phyloP scores from a whole-genome alignment of 2,329 filamentous ascomycete genomes.

The Neofusicoccum umdonicola region DNA sequence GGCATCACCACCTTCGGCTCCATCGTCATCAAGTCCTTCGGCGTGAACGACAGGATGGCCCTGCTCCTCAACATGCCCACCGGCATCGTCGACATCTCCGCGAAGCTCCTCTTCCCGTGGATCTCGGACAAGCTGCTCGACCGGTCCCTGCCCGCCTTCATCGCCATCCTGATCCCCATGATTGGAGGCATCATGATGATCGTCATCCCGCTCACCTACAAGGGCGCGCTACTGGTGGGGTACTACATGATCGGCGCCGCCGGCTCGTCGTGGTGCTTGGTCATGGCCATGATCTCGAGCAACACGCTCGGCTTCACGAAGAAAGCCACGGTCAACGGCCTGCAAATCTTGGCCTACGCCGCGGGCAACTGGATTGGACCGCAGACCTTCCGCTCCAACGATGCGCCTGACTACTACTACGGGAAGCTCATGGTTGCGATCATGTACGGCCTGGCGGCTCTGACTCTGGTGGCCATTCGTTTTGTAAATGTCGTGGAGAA shows the following conservation, averaged over 20 bases:
- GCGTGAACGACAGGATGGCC: too few species aligned
- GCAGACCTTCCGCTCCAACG: slow-evolving; percentile 43
- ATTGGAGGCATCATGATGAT: slow-evolving; percentile 5
- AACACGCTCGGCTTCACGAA: slow-evolving; percentile 5
- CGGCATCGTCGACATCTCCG: slow-evolving; percentile 15
- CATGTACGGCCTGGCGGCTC: not conserved
- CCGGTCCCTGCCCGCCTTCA: slow-evolving; percentile 22
- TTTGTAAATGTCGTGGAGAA: not conserved
- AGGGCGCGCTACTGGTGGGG: not conserved
- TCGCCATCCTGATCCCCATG: slow-evolving; percentile 18
- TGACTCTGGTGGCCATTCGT: not conserved
- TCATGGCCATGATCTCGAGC: slow-evolving; percentile 6
- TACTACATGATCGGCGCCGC: slow-evolving; percentile 2
- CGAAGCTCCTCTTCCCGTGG: slow-evolving; percentile 15
- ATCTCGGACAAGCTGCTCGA: slow-evolving; percentile 13
- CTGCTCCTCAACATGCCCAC: too few species aligned
- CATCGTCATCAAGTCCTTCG: too few species aligned
- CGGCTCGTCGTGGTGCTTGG: not conserved
- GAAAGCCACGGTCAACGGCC: not conserved
- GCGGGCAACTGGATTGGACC: slow-evolving; percentile 45
- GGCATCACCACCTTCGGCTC: slow-evolving; percentile 17
- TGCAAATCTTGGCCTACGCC: not conserved
- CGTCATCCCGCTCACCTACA: slow-evolving; percentile 6
- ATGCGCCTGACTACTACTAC: slow-evolving; percentile 44
- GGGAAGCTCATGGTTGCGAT: not conserved